Conservation (phyloP, 163 green algal genomes). For the Scenedesmus sp. region DNA sequence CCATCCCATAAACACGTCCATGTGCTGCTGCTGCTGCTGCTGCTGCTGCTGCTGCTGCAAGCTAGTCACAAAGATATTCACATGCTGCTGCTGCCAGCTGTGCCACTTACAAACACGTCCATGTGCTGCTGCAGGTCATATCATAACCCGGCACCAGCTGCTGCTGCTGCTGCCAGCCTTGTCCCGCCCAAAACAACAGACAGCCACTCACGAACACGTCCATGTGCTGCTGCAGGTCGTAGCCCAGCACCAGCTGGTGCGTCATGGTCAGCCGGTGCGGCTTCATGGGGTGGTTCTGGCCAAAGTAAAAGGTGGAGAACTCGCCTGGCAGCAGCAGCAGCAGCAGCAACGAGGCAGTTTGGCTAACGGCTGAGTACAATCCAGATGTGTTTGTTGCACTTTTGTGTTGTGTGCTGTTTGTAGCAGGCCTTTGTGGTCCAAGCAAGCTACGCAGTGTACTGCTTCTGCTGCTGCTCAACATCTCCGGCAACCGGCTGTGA, state of each 20-base stretch:
- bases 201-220: constrained; percentile 79
- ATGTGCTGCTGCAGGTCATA: constrained; percentile 93
- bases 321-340: constrained; percentile 72
- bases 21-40: background rate
- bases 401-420: too few species aligned
- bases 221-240: constrained; percentile 94
- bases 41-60: constrained; percentile 1
- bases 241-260: constrained; percentile 93
- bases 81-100: background rate
- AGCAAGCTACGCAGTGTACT: too few species aligned
- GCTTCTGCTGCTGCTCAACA: too few species aligned
- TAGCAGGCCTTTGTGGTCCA: too few species aligned
- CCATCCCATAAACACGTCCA: background rate
- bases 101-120: constrained; percentile 77
- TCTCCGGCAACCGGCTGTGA: too few species aligned
- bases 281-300: constrained; percentile 98
- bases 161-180: background rate
- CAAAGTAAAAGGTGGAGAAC: constrained; percentile 94
- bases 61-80: background rate
- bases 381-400: too few species aligned
- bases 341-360: background rate
- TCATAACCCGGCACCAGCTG: constrained; percentile 86
- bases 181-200: background rate
- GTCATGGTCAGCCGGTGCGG: constrained; percentile 96
- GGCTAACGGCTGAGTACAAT: too few species aligned